Evolutionary conservation across 2,329 filamentous ascomycete genomes (phyloP).

Genomic region (Fusarium graminum): DNA sequence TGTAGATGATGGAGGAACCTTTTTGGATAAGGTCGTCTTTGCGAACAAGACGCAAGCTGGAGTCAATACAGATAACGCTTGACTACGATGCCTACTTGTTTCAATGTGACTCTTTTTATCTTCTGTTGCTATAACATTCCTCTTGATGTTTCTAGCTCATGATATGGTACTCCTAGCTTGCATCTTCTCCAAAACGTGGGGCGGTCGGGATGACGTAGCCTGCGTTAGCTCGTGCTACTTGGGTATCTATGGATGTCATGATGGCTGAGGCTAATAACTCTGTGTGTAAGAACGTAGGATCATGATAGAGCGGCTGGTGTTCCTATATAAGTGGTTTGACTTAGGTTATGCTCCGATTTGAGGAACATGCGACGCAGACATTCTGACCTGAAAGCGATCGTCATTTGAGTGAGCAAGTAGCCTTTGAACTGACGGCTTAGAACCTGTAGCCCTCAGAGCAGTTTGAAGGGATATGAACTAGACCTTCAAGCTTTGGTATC

Average conservation of each 20-base stretch:
- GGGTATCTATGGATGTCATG: too few relatives aligned
- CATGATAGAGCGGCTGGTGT: too few relatives aligned
- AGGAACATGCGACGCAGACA: not conserved
- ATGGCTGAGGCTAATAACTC: too few relatives aligned
- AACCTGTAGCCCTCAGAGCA: not conserved
- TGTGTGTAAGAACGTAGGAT: too few relatives aligned
- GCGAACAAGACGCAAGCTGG: conserved; percentile 23
- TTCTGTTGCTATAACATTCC: not conserved
- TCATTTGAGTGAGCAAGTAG: not conserved
- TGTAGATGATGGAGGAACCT: conserved; percentile 21
- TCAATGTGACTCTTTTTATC: not conserved
- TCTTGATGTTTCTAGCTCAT: conserved; percentile 32
- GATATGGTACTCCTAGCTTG: not conserved
- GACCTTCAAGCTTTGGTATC: not conserved
- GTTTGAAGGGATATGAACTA: not conserved
- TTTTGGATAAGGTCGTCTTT: conserved; percentile 40
- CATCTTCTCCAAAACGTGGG: not conserved
- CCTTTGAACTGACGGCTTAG: not conserved
- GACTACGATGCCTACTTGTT: not conserved
- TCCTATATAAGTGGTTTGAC: too few relatives aligned
- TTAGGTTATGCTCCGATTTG: too few relatives aligned
- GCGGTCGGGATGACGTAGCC: conserved; percentile 35
- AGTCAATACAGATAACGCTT: conserved; percentile 17
- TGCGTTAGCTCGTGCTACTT: conserved; percentile 15
- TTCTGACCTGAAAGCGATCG: not conserved